Evolutionary conservation across 208 protist species (phyloP), one percentile per base, ranked within the genome.

Genomic region (Acanthamoeba castellanii): DNA sequence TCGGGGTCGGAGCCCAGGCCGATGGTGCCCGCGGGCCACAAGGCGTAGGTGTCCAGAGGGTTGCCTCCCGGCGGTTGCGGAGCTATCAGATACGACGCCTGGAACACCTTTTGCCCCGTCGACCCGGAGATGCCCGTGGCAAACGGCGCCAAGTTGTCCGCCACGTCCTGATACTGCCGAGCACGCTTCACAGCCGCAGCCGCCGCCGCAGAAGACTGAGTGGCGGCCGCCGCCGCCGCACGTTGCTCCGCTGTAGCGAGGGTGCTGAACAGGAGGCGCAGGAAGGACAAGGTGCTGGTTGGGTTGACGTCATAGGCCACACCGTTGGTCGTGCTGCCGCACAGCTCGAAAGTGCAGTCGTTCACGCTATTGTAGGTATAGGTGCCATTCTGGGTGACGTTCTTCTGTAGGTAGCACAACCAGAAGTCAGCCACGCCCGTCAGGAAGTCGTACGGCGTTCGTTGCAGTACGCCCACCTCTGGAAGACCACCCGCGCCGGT

Each of bases 281-380:
- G 74, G 74, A 82, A 82, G 22, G 74, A 82, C 6, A 82, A 34
- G 20, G 74, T 82, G 74, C 20, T 55, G 16, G 74, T 52, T 18
- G 74, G 74, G 37, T 82, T 82, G 37, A 82, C 1, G 37, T 82
- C 74, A 34, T 82, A 82, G 9, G 64, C 30, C 57, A 25, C 20
- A 27, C 68, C 68, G 74, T 82, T 8, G 6, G 32, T 8, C 3
- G 74, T 82, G 32, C 22, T 14, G 32, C 74, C 37, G 37, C 74
- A 82, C 13, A 82, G 25, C 74, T 82, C 74, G 37, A 32, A 82
- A 3, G 37, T 27, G 74, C 74, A 82, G 74, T 82, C 74, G 20
- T 82, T 52, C 27, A 82, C 25, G 25, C 74, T 82, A 37, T 82
- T 82, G 74, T 82, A 82, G 37, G 74, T 82, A 34, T 82, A 82